Evolutionary conservation across 352 stramenopile genomes (phyloP).

Genomic region (Phytophthora constricta): DNA sequence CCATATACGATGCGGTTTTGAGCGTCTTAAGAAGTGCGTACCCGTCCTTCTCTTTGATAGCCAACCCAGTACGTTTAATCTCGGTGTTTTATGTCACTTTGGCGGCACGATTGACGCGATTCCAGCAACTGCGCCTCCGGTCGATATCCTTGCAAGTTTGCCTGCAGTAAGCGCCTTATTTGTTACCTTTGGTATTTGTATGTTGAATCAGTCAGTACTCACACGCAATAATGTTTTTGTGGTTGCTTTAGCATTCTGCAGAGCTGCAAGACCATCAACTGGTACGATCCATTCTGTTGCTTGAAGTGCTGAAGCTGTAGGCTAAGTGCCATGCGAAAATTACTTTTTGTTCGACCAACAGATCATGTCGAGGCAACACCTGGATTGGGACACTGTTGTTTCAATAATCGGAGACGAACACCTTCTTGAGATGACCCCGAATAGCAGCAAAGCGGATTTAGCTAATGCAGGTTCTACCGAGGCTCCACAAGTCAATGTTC

Average conservation of each 20-base stretch:
- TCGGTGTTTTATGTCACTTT: slow-evolving; percentile 4
- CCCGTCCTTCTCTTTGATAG: background rate
- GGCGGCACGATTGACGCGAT: too few relatives aligned
- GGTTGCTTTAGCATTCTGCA: slow-evolving; percentile 2
- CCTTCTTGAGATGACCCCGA: background rate
- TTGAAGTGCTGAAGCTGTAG: too few relatives aligned
- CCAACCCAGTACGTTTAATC: background rate
- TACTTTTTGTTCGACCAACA: slow-evolving; percentile 2
- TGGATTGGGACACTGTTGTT: slow-evolving; percentile 15
- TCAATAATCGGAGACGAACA: slow-evolving; percentile 10
- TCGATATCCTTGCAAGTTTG: slow-evolving; percentile 38
- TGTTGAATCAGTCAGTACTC: background rate
- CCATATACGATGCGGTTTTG: slow-evolving; percentile 36
- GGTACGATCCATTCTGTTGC: slow-evolving; percentile 9
- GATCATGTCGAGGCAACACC: slow-evolving; percentile 26
- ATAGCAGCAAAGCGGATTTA: background rate
- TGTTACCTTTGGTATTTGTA: background rate
- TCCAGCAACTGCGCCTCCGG: slow-evolving; percentile 26
- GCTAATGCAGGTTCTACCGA: background rate
- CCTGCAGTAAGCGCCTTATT: slow-evolving; percentile 27
- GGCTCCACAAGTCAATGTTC: background rate
- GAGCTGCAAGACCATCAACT: slow-evolving; percentile 37
- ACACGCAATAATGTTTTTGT: background rate
- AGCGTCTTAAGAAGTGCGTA: slow-evolving; percentile 36
- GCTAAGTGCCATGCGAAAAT: background rate